Conservation (phyloP, 495 filamentous ascomycete species). For the Podospora pseudopauciseta region DNA sequence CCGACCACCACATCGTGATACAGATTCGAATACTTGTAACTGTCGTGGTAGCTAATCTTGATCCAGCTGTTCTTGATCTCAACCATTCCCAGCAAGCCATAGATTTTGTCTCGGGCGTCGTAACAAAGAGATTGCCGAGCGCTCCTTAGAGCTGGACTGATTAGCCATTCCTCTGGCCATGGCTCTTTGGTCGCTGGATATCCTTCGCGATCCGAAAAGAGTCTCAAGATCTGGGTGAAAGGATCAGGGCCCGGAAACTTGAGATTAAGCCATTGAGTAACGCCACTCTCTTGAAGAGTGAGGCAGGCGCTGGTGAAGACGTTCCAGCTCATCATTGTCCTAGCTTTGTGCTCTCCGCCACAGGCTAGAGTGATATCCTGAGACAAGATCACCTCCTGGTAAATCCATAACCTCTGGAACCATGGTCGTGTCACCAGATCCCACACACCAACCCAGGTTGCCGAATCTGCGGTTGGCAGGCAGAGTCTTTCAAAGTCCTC, state of each 20-base stretch:
- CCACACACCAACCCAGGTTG: background rate
- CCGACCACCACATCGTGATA: background rate
- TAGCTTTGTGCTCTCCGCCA: background rate
- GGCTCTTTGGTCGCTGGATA: background rate
- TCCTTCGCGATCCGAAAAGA: background rate
- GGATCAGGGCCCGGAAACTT: background rate
- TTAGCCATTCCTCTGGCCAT: background rate
- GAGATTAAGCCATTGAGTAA: background rate
- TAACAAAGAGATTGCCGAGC: background rate
- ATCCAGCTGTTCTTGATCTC: background rate
- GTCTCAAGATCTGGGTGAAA: background rate
- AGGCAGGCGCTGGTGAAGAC: background rate
- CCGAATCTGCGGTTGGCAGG: background rate
- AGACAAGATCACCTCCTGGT: background rate
- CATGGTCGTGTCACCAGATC: background rate
- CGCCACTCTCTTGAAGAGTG: background rate
- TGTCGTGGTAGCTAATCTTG: constrained; percentile 4
- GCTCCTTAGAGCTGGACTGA: background rate
- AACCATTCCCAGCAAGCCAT: background rate
- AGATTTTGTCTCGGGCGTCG: background rate
- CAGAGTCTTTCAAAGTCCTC: background rate
- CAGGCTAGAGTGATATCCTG: background rate
- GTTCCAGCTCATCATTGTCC: background rate
- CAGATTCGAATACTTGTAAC: background rate
- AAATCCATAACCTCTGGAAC: background rate